These are phyloP conservation scores for Darksidea phi DNA, from an alignment of 495 filamentous ascomycete genomes.

Conservation along the genomic window DNA sequence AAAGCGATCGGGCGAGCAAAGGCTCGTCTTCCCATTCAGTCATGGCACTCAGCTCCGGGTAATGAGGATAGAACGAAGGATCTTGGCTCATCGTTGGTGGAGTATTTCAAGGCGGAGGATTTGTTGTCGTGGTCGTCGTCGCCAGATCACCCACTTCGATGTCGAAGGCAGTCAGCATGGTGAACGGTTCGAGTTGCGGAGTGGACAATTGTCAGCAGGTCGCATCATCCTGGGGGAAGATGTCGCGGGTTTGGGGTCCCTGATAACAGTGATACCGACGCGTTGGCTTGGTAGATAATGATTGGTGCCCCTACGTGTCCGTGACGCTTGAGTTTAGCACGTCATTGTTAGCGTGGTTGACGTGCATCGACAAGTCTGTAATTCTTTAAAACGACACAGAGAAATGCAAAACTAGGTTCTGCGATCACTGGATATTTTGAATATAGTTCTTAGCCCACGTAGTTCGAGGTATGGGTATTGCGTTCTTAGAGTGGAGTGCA, in stretches of 20 bases:
- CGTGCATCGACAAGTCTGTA: no score
- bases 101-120: not conserved
- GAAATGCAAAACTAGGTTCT: no score
- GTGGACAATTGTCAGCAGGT: constrained; percentile 33
- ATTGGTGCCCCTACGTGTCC: constrained; percentile 18
- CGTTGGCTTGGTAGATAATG: not conserved
- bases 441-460: no score
- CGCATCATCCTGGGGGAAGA: constrained; percentile 22
- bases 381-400: no score
- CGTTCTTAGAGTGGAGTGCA: no score
- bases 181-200: not conserved
- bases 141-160: no score
- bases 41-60: no score
- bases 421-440: no score
- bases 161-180: not conserved
- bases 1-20: not conserved
- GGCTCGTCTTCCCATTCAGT: not conserved
- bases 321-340: constrained; percentile 15
- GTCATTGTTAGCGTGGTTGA: constrained; percentile 26
- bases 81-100: no score
- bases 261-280: constrained; percentile 24
- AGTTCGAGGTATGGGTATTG: no score
- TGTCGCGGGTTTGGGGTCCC: constrained; percentile 18
- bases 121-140: not conserved
- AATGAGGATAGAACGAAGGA: no score